phyloP scores from a whole-genome alignment of 192 early-diverging fungal species.

The Hyaloraphidium curvatum region DNA sequence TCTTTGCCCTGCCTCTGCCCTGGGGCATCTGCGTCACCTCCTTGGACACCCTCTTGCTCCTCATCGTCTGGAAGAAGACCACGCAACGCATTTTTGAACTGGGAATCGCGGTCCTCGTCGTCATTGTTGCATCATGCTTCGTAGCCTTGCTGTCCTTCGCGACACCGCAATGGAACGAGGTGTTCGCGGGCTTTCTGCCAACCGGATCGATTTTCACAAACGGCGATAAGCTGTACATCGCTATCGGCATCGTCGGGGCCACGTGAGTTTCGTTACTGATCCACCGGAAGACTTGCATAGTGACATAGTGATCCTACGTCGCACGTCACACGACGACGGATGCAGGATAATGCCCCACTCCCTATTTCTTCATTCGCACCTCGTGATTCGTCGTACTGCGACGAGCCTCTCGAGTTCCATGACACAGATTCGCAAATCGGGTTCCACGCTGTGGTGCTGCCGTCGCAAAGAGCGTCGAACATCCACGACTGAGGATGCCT shows the following conservation, averaged over 20 bases:
- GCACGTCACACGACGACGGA: no score
- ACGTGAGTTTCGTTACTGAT: no score
- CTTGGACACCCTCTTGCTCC: conserved; percentile 47
- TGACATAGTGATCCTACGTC: no score
- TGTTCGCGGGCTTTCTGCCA: conserved; percentile 20
- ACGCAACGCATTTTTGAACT: conserved; percentile 40
- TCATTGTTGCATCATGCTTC: conserved; percentile 45
- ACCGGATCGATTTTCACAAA: background rate
- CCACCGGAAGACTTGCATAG: no score
- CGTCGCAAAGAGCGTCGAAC: no score
- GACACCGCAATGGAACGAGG: conserved; percentile 32
- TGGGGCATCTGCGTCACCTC: conserved; percentile 58
- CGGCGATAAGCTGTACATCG: conserved; percentile 36
- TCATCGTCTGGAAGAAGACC: conserved; percentile 30
- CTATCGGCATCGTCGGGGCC: conserved; percentile 69
- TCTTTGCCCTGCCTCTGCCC: conserved; percentile 47
- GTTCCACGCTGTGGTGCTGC: no score
- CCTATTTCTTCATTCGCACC: conserved; percentile 53
- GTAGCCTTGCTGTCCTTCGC: conserved; percentile 35
- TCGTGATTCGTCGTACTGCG: no score
- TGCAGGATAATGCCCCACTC: conserved; percentile 84
- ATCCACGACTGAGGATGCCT: no score
- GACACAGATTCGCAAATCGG: no score
- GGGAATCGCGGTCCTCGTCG: conserved; percentile 43
- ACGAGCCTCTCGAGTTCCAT: no score